Conservation (phyloP, 495 filamentous ascomycete species). For the Zalerion maritima region DNA sequence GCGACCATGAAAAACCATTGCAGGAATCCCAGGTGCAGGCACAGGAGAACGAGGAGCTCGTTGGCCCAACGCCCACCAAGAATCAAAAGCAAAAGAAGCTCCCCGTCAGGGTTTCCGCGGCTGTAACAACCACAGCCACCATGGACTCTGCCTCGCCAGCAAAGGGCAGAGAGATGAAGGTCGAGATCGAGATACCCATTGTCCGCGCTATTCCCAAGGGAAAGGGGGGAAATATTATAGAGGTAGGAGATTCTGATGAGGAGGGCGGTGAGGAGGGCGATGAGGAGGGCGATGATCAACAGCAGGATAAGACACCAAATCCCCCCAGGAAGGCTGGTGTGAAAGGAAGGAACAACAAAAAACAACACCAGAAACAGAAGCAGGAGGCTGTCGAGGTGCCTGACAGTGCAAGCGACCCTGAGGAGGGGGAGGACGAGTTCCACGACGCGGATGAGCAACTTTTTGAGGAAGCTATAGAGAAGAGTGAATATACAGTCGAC, state of each 20-base stretch:
- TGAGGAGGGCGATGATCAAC: conserved; percentile 1
- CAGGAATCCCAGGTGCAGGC: no score
- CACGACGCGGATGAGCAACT: conserved; percentile 14
- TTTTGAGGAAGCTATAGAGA: conserved; percentile 14
- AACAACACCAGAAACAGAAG: conserved; percentile 3
- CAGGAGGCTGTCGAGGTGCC: no score
- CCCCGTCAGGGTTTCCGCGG: conserved; percentile 9
- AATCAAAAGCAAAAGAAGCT: conserved; percentile 11
- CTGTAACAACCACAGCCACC: conserved; percentile 6
- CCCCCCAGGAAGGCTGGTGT: not conserved
- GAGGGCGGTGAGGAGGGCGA: no score
- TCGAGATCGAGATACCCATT: conserved; percentile 15
- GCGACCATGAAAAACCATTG: no score
- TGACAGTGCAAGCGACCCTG: no score
- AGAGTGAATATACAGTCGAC: conserved; percentile 8
- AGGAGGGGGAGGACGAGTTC: conserved; percentile 8
- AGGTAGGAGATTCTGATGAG: no score
- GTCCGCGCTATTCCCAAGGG: no score
- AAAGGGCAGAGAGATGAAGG: conserved; percentile 6
- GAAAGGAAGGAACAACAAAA: no score
- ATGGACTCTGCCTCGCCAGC: no score
- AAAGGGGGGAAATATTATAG: no score
- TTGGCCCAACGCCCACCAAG: no score
- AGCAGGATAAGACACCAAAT: conserved; percentile 10
- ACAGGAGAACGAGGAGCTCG: no score